Evolutionary conservation across 495 filamentous ascomycete genomes (phyloP), one percentile per base, ranked within the genome.

Genomic region (Penicillium desertorum): DNA sequence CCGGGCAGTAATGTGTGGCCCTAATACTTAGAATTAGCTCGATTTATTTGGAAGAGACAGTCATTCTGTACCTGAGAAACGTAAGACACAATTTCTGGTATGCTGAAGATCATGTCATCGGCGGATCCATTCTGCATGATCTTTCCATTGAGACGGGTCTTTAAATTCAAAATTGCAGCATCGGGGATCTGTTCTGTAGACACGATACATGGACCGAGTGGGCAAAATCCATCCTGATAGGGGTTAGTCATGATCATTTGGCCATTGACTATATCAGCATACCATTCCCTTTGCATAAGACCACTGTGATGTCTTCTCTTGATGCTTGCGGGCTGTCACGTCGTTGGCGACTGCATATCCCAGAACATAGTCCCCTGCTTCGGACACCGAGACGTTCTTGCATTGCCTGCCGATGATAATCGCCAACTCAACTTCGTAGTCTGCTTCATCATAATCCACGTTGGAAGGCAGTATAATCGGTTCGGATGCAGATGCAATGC

Each of bases 401-500:
- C 80, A 84, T 25, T 76, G 61, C 69, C 81, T 85, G n/a, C 86
- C 86, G 59, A 90, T 89, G 6, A 90, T 62, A 29, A 78, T 76
- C 4, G 89, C 83, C 11, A 91, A 77, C 69, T 91, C 88, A 63
- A 83, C 87, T 68, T 90, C 88, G 56, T 89, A 91, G 65, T 90
- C 88, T 11, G 51, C 58, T 51, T 60, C 58, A 23, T 55, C 58
- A 14, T 32, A 50, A 8, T 49, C 36, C 51, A 60, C 58, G 9
- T 60, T 60, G 5, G 58, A 44, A 8, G 58, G 58, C 7, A 60
- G 37, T 19, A 45, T 12, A 9, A 60, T 60, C 14, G 58, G 58
- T 29, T 55, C 58, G 11, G 45, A 43, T 23, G 58, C 58, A 20
- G 58, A 60, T 3, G 58, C 58, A 37, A 60, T 55, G 37, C 51